These are phyloP conservation scores for Rhizopogon vulgaris DNA, from an alignment of 768 basidiomycete genomes.

Conservation along the genomic window DNA sequence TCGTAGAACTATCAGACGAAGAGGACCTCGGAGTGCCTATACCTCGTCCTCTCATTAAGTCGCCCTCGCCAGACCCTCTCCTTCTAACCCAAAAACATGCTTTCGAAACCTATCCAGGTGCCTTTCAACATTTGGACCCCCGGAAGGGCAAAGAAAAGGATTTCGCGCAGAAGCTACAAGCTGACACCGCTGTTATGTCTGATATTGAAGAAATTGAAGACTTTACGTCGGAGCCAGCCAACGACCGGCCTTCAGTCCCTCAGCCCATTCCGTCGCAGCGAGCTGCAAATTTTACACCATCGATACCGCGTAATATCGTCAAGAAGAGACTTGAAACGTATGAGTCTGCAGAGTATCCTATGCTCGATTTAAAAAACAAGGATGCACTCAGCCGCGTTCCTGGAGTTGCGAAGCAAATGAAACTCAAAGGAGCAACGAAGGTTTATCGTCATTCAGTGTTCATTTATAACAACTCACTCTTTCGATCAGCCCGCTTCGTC, in stretches of 20 bases:
- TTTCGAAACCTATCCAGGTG: slow-evolving; percentile 18
- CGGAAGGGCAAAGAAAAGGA: slow-evolving; percentile 18
- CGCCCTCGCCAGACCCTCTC: slow-evolving; percentile 22
- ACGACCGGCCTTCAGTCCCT: not conserved
- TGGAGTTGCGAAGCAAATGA: slow-evolving; percentile 15
- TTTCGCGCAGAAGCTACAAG: not conserved
- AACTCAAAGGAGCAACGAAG: slow-evolving; percentile 17
- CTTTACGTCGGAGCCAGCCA: slow-evolving; percentile 17
- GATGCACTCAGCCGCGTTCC: not conserved
- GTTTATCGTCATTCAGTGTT: not conserved
- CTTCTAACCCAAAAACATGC: slow-evolving; percentile 4
- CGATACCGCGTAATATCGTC: slow-evolving; percentile 9
- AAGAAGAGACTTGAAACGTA: slow-evolving; percentile 1
- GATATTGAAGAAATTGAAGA: slow-evolving; percentile 6
- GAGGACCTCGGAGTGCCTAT: slow-evolving; percentile 21
- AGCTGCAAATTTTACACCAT: not conserved
- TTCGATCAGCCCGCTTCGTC: not conserved
- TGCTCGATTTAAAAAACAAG: slow-evolving; percentile 4
- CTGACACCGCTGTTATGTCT: not conserved
- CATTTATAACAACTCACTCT: not conserved
- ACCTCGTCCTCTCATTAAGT: slow-evolving; percentile 1
- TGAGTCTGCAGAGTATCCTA: slow-evolving; percentile 4
- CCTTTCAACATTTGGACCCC: not conserved
- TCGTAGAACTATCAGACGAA: slow-evolving; percentile 11
- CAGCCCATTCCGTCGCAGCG: not conserved